Evolutionary conservation across 2,329 filamentous ascomycete genomes (phyloP).

Genomic region (Monilinia fructigena): DNA sequence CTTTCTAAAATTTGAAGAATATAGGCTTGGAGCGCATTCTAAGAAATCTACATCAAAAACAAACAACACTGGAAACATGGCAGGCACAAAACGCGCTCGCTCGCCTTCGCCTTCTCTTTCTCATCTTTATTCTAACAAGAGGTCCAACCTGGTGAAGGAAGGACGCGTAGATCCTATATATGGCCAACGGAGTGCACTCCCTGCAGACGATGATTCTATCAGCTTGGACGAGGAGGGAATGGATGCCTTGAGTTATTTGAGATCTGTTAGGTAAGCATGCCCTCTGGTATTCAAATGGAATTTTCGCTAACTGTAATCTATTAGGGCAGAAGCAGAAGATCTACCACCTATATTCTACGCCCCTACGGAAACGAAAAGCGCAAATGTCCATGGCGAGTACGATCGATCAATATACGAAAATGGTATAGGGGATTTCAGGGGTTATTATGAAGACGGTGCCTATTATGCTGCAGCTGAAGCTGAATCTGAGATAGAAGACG

Average conservation of each 20-base stretch:
- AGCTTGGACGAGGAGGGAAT: constrained; percentile 63
- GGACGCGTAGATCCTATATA: constrained; percentile 59
- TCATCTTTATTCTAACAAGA: constrained; percentile 18
- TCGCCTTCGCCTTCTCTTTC: constrained; percentile 20
- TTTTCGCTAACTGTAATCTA: constrained; percentile 45
- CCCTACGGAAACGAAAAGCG: constrained; percentile 45
- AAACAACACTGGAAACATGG: neutral
- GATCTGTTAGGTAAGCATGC: constrained; percentile 63
- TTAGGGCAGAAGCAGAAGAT: constrained; percentile 69
- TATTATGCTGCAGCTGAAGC: constrained; percentile 58
- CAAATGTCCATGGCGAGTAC: constrained; percentile 27
- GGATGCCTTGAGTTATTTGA: constrained; percentile 67
- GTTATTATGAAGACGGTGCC: constrained; percentile 75
- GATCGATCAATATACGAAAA: constrained; percentile 50
- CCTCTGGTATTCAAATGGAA: constrained; percentile 15
- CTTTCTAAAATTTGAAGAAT: neutral
- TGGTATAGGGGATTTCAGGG: constrained; percentile 54
- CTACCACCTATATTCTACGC: constrained; percentile 73
- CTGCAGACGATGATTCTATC: constrained; percentile 56
- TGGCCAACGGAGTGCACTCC: constrained; percentile 71
- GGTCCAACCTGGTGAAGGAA: constrained; percentile 31
- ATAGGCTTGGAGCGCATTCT: neutral
- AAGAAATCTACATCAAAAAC: neutral
- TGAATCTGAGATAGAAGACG: constrained; percentile 42
- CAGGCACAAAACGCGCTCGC: constrained; percentile 17